These are phyloP conservation scores for Skeletonema marinoi DNA, from an alignment of 108 stramenopile species.

Conservation along the genomic window DNA sequence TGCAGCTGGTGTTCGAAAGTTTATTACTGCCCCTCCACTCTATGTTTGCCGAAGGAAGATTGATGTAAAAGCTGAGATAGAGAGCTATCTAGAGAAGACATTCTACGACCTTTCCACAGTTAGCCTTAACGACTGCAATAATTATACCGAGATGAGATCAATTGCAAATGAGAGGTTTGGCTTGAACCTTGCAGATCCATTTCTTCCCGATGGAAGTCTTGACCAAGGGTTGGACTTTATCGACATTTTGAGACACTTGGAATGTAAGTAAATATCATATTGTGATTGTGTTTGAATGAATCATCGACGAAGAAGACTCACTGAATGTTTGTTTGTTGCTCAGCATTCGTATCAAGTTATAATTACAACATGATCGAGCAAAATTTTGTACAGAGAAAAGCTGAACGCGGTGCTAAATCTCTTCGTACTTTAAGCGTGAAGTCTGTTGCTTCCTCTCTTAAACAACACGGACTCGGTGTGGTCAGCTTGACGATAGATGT, in stretches of 20 bases:
- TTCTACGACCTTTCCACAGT: conserved; percentile 71
- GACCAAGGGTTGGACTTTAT: conserved; percentile 67
- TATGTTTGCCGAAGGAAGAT: conserved; percentile 28
- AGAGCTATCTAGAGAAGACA: conserved; percentile 38
- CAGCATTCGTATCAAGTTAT: conserved; percentile 55
- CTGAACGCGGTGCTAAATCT: conserved; percentile 53
- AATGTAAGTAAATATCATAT: conserved; percentile 27
- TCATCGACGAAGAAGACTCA: background rate
- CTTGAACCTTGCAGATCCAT: conserved; percentile 49
- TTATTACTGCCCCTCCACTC: conserved; percentile 19
- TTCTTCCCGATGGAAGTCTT: conserved; percentile 60
- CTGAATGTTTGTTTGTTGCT: background rate
- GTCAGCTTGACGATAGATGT: conserved; percentile 62
- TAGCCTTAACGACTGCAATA: conserved; percentile 68
- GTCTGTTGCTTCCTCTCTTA: conserved; percentile 39
- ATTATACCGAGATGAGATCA: conserved; percentile 64
- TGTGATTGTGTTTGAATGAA: background rate
- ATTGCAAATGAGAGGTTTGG: conserved; percentile 58
- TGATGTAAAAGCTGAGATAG: conserved; percentile 43
- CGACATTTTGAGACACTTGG: conserved; percentile 64
- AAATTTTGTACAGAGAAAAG: conserved; percentile 60
- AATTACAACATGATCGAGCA: conserved; percentile 76
- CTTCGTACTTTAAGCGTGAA: conserved; percentile 52
- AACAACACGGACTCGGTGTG: conserved; percentile 73
- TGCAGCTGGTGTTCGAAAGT: conserved; percentile 15